phyloP scores from a whole-genome alignment of 148 eudicot species.

The Vaccinium darrowii region DNA sequence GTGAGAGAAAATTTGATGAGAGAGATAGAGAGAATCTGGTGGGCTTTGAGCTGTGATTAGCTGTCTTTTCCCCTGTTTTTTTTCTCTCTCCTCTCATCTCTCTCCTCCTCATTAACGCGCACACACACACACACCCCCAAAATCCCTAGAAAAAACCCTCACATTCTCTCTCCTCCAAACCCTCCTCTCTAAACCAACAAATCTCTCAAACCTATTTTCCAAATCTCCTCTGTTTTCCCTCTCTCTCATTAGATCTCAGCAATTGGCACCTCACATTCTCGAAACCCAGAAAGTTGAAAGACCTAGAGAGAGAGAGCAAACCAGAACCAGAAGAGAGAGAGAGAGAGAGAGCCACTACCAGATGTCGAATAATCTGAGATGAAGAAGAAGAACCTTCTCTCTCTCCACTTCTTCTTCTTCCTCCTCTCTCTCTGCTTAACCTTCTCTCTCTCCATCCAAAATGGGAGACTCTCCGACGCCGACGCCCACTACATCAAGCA shows the following conservation, averaged over 20 bases:
- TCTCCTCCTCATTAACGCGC: constrained; percentile 14
- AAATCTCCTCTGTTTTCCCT: not conserved
- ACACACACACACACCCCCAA: constrained; percentile 26
- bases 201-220: constrained; percentile 19
- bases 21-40: constrained; percentile 39
- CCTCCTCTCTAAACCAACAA: constrained; percentile 15
- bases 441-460: not conserved
- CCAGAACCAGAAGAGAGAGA: not conserved
- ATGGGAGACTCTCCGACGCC: constrained; percentile 41
- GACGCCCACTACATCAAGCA: constrained; percentile 47
- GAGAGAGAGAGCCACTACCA: constrained; percentile 11
- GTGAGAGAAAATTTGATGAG: not conserved
- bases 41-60: constrained; percentile 96
- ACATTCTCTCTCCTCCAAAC: constrained; percentile 20
- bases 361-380: constrained; percentile 40
- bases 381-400: constrained; percentile 30
- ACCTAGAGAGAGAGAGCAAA: not conserved
- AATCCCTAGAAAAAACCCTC: constrained; percentile 34
- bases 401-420: not conserved
- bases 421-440: constrained; percentile 2
- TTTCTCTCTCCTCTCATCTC: constrained; percentile 21
- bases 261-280: constrained; percentile 7
- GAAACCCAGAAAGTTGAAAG: not conserved
- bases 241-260: constrained; percentile 26
- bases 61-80: constrained; percentile 47